Percentiles rank a stretch among this genome's conserved stretches.
Evolutionary conservation across 148 eudicot species (phyloP).

Genomic region (Vaccinium macrocarpon): DNA sequence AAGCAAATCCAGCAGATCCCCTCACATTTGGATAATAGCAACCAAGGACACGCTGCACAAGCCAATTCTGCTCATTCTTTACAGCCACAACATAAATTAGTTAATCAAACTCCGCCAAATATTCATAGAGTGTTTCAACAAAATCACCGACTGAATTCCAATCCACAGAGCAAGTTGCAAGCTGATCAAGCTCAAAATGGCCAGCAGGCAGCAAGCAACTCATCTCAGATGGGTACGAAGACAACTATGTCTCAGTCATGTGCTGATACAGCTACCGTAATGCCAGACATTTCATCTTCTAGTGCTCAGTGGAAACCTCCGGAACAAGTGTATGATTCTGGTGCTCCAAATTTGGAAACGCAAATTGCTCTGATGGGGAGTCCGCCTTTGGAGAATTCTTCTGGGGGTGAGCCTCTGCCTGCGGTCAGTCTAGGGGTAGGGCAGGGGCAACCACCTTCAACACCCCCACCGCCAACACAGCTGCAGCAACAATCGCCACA

Average conservation of each 20-base stretch:
- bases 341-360: slow-evolving; percentile 27
- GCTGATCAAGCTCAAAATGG: slow-evolving; percentile 43
- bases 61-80: slow-evolving; percentile 32
- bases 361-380: slow-evolving; percentile 35
- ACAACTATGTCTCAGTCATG: slow-evolving; percentile 28
- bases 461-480: slow-evolving; percentile 35
- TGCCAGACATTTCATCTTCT: slow-evolving; percentile 32
- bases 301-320: slow-evolving; percentile 40
- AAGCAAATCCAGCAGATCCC: slow-evolving; percentile 53
- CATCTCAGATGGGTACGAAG: slow-evolving; percentile 25
- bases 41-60: slow-evolving; percentile 36
- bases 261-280: slow-evolving; percentile 28
- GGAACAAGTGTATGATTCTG: slow-evolving; percentile 39
- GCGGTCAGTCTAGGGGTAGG: slow-evolving; percentile 38
- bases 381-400: slow-evolving; percentile 31
- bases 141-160: slow-evolving; percentile 43
- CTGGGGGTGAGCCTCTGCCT: slow-evolving; percentile 40
- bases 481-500: slow-evolving; percentile 23
- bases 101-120: slow-evolving; percentile 40
- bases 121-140: slow-evolving; percentile 50
- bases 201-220: slow-evolving; percentile 30
- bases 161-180: slow-evolving; percentile 39
- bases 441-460: slow-evolving; percentile 36
- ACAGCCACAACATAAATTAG: slow-evolving; percentile 40
- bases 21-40: slow-evolving; percentile 48